Conservation (phyloP, 2,329 filamentous ascomycete species). For the Pseudofabraea citricarpa region DNA sequence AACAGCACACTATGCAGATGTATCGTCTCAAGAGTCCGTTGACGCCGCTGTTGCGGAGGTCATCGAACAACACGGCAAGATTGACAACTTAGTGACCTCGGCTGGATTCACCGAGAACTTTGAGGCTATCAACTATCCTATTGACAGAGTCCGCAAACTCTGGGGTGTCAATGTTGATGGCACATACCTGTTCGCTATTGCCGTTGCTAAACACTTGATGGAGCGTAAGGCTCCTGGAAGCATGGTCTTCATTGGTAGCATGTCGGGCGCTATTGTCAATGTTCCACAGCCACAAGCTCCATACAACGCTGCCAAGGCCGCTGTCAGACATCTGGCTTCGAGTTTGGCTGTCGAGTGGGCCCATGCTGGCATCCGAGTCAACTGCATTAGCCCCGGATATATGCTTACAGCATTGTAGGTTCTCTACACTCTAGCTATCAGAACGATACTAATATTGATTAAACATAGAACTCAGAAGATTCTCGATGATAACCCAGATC, state of each 20-base stretch:
- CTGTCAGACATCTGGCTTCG: conserved; percentile 79
- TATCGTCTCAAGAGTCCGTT: conserved; percentile 75
- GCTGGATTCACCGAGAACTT: conserved; percentile 97
- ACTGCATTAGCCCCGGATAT: conserved; percentile 92
- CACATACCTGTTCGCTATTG: conserved; percentile 82
- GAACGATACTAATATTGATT: conserved; percentile 11
- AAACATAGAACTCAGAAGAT: conserved; percentile 78
- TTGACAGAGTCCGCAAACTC: conserved; percentile 86
- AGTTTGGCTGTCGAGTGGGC: conserved; percentile 95
- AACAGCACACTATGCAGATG: conserved; percentile 86
- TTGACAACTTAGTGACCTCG: conserved; percentile 92
- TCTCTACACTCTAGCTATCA: not conserved
- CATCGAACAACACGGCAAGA: conserved; percentile 67
- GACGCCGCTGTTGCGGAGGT: conserved; percentile 68
- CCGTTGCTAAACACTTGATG: conserved; percentile 85
- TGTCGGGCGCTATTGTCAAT: conserved; percentile 92
- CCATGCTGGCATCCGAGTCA: conserved; percentile 79
- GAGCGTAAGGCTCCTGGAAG: conserved; percentile 72
- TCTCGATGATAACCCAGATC: conserved; percentile 84
- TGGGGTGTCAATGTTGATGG: conserved; percentile 94
- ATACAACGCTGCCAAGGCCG: conserved; percentile 92
- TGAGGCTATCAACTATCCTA: conserved; percentile 83
- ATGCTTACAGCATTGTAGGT: conserved; percentile 91
- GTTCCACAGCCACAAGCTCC: conserved; percentile 90
- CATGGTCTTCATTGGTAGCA: conserved; percentile 93